Evolutionary conservation across 2,329 filamentous ascomycete species (phyloP), one percentile per base, ranked within the genome.

Genomic region (Penicillium expansum): DNA sequence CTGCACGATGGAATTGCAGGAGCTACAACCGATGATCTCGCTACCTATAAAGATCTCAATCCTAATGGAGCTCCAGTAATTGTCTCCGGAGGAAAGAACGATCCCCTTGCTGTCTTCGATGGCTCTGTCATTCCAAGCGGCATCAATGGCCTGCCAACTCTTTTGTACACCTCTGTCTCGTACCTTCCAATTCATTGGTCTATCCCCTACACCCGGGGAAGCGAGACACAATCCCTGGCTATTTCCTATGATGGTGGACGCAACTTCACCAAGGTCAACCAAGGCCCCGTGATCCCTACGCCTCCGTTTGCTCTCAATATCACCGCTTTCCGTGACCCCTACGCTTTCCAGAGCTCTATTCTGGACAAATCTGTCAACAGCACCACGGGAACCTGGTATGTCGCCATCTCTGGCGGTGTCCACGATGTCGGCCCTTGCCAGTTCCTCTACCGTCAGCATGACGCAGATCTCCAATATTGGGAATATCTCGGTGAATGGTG

Each of bases 121-220:
- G 62, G 62, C 11, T 58, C 60, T 0, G 62, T 64, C 35, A 63
- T 64, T 39, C 62, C 62, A 14, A 39, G 22, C 8, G 62, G 62
- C 5, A 55, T 64, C 38, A 74, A 80, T 58, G 78, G 77, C 38
- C 77, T 77, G 6, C 71, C 81, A 2, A 70, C 78, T 13, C 64
- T 74, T 14, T 76, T 81, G 56, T 82, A 81, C 67, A 81, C 79
- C 2, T 77, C 76, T 2, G 77, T 80, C 4, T 74, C 72, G 7
- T 64, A 75, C 8, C 69, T 80, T 2, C 79, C 79, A 0, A 80
- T 78, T 13, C 75, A 71, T 55, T 81, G 77, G 77, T 61, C 64
- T 6, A 64, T 76, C n/a, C 72, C 72, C 1, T 81, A 81, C 57
- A 69, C 68, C 1, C 71, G 71, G 0, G 75, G 75, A 32, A 79